These are phyloP conservation scores for Talaromyces trachyspermus DNA, from an alignment of 495 filamentous ascomycete genomes.

Conservation along the genomic window DNA sequence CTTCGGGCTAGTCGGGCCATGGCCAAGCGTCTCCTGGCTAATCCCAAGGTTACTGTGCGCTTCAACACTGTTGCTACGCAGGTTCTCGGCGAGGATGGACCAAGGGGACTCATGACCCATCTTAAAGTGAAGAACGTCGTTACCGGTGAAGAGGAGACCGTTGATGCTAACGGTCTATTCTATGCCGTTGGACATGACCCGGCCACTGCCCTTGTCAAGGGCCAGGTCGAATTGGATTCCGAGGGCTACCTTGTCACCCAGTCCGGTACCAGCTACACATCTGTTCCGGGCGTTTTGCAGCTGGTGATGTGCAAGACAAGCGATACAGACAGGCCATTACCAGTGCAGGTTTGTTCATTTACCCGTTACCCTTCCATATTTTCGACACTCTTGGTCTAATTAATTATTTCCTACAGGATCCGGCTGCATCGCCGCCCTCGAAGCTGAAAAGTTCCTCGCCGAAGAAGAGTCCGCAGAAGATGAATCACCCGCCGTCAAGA, in stretches of 20 bases:
- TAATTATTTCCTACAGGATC: conserved; percentile 62
- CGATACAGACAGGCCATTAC: conserved; percentile 96
- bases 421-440: conserved; percentile 89
- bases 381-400: conserved; percentile 2
- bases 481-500: conserved; percentile 14
- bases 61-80: conserved; percentile 77
- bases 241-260: conserved; percentile 87
- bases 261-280: conserved; percentile 83
- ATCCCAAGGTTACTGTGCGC: conserved; percentile 83
- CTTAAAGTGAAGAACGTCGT: conserved; percentile 72
- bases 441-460: conserved; percentile 85
- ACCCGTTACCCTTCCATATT: neutral
- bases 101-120: conserved; percentile 71
- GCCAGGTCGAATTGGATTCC: conserved; percentile 74
- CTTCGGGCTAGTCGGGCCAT: conserved; percentile 86
- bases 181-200: conserved; percentile 98
- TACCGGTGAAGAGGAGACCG: conserved; percentile 67
- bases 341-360: conserved; percentile 72
- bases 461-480: conserved; percentile 58
- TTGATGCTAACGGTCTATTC: conserved; percentile 90
- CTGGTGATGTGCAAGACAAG: conserved; percentile 98
- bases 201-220: conserved; percentile 79
- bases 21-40: conserved; percentile 70
- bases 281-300: conserved; percentile 91
- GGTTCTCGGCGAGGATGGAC: conserved; percentile 73